phyloP scores from a whole-genome alignment of 23 red algal genomes.

The Chondrus crispus region DNA sequence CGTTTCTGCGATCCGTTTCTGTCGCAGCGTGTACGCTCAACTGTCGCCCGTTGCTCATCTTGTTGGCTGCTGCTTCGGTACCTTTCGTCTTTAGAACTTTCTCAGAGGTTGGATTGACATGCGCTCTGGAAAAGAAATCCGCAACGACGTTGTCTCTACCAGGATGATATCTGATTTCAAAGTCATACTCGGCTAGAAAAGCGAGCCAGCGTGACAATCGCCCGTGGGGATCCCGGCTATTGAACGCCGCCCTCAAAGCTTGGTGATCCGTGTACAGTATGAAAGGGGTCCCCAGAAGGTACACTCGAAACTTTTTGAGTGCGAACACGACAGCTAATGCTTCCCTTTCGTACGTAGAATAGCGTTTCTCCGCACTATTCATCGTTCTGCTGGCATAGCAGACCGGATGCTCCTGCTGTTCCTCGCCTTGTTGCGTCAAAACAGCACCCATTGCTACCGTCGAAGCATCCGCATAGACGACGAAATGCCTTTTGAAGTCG shows the following conservation, averaged over 20 bases:
- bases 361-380: background rate
- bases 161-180: background rate
- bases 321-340: conserved; percentile 1
- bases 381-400: background rate
- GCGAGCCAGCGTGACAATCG: background rate
- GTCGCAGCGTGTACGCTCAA: too few relatives aligned
- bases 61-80: too few relatives aligned
- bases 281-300: background rate
- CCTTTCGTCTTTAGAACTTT: too few relatives aligned
- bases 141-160: background rate
- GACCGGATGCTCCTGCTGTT: background rate
- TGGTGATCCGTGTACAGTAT: background rate
- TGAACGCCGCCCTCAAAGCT: background rate
- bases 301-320: background rate
- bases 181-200: background rate
- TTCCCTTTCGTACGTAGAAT: background rate
- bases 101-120: too few relatives aligned
- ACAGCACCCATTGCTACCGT: background rate
- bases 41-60: too few relatives aligned
- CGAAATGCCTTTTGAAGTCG: background rate
- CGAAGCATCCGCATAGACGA: background rate
- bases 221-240: background rate
- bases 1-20: too few relatives aligned
- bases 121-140: background rate
- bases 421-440: background rate